phyloP scores from a whole-genome alignment of 177 flowering plant species.

The Telopea speciosissima region DNA sequence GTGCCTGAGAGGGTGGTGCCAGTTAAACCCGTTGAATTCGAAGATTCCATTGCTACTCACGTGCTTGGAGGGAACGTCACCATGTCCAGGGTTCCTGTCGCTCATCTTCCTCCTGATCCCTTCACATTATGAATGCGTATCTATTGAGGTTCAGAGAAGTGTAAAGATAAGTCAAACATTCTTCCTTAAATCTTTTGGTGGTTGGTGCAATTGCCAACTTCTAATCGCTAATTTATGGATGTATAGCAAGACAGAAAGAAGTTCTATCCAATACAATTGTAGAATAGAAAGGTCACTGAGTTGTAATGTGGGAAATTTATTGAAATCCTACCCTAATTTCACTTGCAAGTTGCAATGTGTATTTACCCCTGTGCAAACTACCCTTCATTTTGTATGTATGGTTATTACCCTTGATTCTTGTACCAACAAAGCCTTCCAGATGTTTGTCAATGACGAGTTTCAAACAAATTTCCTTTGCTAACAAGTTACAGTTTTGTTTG shows the following conservation, averaged over 20 bases:
- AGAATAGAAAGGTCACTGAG: not conserved
- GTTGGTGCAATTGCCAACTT: too few species aligned
- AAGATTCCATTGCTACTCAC: slow-evolving; percentile 48
- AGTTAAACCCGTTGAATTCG: slow-evolving; percentile 51
- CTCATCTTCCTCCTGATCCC: slow-evolving; percentile 45
- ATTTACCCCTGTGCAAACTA: not conserved
- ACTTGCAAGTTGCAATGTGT: not conserved
- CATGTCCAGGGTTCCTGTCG: slow-evolving; percentile 40
- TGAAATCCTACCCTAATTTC: not conserved
- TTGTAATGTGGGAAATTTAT: not conserved
- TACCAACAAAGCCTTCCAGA: too few species aligned
- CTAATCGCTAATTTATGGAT: too few species aligned
- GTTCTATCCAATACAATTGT: too few species aligned
- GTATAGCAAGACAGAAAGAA: not conserved
- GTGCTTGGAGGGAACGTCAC: slow-evolving; percentile 40
- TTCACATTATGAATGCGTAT: slow-evolving; percentile 38
- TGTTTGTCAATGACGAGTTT: too few species aligned
- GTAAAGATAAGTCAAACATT: not conserved
- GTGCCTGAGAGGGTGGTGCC: slow-evolving; percentile 66
- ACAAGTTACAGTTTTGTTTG: too few species aligned
- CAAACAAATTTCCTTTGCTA: too few species aligned
- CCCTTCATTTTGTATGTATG: too few species aligned
- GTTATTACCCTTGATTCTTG: too few species aligned
- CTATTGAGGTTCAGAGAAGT: not conserved
- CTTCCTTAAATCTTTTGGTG: too few species aligned